Evolutionary conservation across 1,139 yeast genomes (phyloP).

Genomic region (Starmera stellimalicola): DNA sequence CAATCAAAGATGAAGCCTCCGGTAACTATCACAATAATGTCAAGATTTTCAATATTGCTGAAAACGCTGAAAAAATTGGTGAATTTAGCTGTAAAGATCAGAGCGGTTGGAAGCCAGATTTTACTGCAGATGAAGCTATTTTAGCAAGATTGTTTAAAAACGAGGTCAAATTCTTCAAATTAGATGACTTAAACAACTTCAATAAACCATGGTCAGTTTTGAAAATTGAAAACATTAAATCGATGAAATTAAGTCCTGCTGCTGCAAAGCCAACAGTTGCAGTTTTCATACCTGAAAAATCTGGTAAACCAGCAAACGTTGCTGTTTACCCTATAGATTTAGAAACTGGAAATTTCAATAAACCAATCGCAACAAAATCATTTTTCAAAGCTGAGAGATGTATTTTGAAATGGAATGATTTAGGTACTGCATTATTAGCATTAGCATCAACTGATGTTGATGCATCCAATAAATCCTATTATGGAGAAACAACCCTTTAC

Average conservation of each 20-base stretch:
- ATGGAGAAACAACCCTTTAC: constrained; percentile 92
- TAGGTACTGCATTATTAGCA: constrained; percentile 91
- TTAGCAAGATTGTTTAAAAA: constrained; percentile 56
- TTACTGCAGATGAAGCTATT: constrained; percentile 66
- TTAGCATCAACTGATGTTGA: constrained; percentile 95
- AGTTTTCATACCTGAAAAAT: constrained; percentile 77
- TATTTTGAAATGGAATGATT: constrained; percentile 83
- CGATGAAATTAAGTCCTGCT: constrained; percentile 70
- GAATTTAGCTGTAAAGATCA: constrained; percentile 77
- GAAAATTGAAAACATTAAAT: constrained; percentile 50
- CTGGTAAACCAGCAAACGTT: constrained; percentile 82
- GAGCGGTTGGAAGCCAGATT: constrained; percentile 87
- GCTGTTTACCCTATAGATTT: constrained; percentile 57
- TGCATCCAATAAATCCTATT: constrained; percentile 85
- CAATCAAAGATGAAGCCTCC: constrained; percentile 48
- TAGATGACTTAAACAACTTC: constrained; percentile 34
- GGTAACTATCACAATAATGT: constrained; percentile 69
- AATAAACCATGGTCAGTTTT: constrained; percentile 54
- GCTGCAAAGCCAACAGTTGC: constrained; percentile 79
- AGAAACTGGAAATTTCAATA: constrained; percentile 48
- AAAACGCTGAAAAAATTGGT: constrained; percentile 40
- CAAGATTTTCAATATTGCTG: constrained; percentile 50
- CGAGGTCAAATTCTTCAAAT: constrained; percentile 67
- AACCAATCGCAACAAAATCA: constrained; percentile 77
- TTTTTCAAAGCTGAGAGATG: constrained; percentile 96